phyloP scores from a whole-genome alignment of 2,329 filamentous ascomycete genomes.

The Beauveria rudraprayagi region DNA sequence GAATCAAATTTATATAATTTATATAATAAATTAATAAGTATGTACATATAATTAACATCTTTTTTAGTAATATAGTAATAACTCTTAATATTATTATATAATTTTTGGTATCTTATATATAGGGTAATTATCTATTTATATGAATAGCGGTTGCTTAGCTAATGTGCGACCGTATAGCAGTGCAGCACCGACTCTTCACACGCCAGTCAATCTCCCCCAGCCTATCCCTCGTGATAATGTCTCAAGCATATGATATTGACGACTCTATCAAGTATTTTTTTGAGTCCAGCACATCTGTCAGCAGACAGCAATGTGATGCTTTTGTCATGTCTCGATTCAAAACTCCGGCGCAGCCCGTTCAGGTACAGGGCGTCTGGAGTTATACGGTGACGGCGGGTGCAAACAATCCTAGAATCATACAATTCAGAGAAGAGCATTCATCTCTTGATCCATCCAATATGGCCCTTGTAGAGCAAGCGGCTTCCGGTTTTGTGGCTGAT shows the following conservation, averaged over 20 bases:
- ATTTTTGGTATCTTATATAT: no score
- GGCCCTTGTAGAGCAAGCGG: conserved; percentile 5
- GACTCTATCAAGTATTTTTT: conserved; percentile 9
- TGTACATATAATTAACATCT: no score
- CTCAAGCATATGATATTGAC: conserved; percentile 9
- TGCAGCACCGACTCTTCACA: no score
- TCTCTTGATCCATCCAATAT: conserved; percentile 7
- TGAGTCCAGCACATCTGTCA: conserved; percentile 10
- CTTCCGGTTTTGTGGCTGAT: conserved; percentile 8
- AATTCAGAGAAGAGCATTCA: conserved; percentile 12
- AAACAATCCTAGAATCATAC: conserved; percentile 12
- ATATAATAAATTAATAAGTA: no score
- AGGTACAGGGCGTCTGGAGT: conserved; percentile 16
- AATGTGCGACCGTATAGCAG: no score
- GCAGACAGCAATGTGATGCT: conserved; percentile 15
- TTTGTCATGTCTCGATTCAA: conserved; percentile 11
- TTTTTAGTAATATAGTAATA: no score
- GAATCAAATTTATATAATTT: no score
- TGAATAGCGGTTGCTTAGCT: no score
- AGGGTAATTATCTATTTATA: no score
- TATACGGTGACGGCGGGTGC: conserved; percentile 12
- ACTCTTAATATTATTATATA: no score
- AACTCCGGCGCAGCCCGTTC: conserved; percentile 13
- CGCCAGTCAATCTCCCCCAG: no score
- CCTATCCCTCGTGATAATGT: neutral